phyloP scores from a whole-genome alignment of 805 yeast species.

The Candida tammaniensis region DNA sequence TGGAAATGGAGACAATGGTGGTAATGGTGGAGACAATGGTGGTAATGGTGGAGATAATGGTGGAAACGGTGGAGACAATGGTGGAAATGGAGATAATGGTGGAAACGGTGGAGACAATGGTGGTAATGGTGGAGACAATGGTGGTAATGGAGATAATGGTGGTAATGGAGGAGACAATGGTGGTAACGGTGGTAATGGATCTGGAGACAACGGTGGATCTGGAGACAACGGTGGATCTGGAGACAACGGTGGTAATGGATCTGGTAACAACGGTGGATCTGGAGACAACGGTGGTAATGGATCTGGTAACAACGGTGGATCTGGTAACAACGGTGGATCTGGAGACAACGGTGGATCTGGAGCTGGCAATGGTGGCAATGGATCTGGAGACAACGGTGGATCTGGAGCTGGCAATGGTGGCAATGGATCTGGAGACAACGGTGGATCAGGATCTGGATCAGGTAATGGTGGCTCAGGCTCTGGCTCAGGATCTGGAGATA shows the following conservation, averaged over 20 bases:
- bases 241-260: not conserved
- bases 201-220: not conserved
- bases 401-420: no score
- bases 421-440: no score
- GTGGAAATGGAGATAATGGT: not conserved
- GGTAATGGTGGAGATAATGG: slow-evolving; percentile 1
- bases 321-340: slow-evolving; percentile 1
- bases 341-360: not conserved
- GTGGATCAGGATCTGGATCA: not conserved
- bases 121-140: no score
- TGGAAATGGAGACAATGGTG: no score
- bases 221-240: not conserved
- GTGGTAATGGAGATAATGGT: not conserved
- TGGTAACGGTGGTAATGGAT: slow-evolving; percentile 16
- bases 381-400: slow-evolving; percentile 1
- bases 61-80: no score
- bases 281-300: not conserved
- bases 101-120: not conserved
- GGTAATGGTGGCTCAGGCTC: not conserved
- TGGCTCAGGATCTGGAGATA: not conserved
- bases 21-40: not conserved
- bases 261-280: not conserved
- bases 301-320: not conserved
- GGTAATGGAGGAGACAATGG: not conserved
- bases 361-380: not conserved